Evolutionary conservation across 108 stramenopile species (phyloP).

Genomic region (Fistulifera pelliculosa): DNA sequence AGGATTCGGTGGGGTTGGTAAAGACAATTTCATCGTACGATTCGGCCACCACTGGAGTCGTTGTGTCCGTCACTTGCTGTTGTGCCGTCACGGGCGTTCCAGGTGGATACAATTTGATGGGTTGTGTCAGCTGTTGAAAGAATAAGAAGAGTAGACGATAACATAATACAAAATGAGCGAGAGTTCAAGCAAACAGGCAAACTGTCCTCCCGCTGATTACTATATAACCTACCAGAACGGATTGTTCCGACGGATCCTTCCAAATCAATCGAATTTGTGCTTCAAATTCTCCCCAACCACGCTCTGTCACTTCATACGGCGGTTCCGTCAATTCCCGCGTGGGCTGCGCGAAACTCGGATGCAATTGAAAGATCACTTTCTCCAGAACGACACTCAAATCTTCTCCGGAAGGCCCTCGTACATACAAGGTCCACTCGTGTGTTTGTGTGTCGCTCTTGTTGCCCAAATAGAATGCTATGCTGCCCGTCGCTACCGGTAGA

Average conservation of each 20-base stretch:
- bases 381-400: slow-evolving; percentile 71
- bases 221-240: slow-evolving; percentile 28
- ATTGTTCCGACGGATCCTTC: slow-evolving; percentile 74
- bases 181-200: background rate
- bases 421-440: slow-evolving; percentile 85
- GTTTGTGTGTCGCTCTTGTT: slow-evolving; percentile 79
- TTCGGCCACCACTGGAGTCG: slow-evolving; percentile 85
- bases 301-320: slow-evolving; percentile 90
- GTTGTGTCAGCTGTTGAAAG: slow-evolving; percentile 53
- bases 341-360: slow-evolving; percentile 89
- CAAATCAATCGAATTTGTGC: slow-evolving; percentile 87
- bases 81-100: slow-evolving; percentile 15
- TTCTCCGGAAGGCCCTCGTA: slow-evolving; percentile 83
- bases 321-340: slow-evolving; percentile 69
- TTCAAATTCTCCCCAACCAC: slow-evolving; percentile 99
- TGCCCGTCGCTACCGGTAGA: slow-evolving; percentile 90
- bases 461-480: slow-evolving; percentile 85
- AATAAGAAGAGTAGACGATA: background rate
- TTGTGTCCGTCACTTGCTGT: slow-evolving; percentile 1
- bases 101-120: slow-evolving; percentile 82
- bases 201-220: background rate
- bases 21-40: slow-evolving; percentile 96
- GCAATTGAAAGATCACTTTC: slow-evolving; percentile 94
- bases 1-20: slow-evolving; percentile 70
- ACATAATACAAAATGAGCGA: too few relatives aligned